Conservation (phyloP, 2,329 filamentous ascomycete species). For the Phialophora macrospora region DNA sequence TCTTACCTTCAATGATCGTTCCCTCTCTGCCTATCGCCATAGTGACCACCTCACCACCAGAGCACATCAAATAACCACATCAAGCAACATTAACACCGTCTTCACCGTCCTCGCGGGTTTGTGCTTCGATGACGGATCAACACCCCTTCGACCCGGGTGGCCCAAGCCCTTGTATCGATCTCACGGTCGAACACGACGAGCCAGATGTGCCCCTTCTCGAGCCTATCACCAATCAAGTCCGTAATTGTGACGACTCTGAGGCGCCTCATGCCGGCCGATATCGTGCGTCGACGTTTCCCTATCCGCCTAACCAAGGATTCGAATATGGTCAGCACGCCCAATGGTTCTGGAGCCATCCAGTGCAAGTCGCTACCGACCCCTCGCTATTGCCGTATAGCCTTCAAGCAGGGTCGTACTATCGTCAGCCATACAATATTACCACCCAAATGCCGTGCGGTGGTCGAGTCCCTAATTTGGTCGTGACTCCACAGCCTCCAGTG, state of each 20-base stretch:
- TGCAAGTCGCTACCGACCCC: not conserved
- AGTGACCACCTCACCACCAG: not conserved
- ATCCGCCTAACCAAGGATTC: not conserved
- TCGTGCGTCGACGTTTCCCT: slow-evolving; percentile 1
- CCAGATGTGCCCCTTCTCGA: not conserved
- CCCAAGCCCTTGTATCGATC: not conserved
- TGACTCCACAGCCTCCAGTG: not conserved
- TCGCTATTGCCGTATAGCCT: not conserved
- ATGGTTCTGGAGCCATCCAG: not conserved
- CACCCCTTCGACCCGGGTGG: slow-evolving; percentile 9
- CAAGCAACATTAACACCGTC: not conserved
- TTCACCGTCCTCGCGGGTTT: not conserved
- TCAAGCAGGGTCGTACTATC: not conserved
- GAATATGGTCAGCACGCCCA: not conserved
- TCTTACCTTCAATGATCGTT: not conserved
- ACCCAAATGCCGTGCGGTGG: not conserved
- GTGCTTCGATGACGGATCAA: not conserved
- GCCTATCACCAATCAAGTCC: not conserved
- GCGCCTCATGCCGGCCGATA: not conserved
- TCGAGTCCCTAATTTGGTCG: not conserved
- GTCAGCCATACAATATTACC: not conserved
- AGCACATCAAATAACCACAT: not conserved
- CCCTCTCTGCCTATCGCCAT: slow-evolving; percentile 1
- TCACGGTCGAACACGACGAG: not conserved
- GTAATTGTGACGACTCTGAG: not conserved